A percentile compares a stretch with the other conserved stretches of the same genome.
These are phyloP conservation scores for Stellera chamaejasme DNA, from an alignment of 345 rosid species.

Conservation along the genomic window DNA sequence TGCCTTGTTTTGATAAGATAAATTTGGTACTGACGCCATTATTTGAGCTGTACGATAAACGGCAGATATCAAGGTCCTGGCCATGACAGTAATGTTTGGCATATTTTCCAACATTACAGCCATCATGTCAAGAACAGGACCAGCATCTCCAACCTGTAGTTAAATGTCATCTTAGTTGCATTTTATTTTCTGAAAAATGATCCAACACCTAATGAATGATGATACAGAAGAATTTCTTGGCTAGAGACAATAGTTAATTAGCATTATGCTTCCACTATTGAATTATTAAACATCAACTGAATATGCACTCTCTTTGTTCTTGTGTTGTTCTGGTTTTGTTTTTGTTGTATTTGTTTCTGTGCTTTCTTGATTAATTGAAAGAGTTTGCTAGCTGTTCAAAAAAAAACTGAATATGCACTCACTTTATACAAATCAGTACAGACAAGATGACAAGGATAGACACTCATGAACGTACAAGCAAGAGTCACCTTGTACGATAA, in stretches of 20 bases:
- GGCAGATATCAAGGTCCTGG: slow-evolving; percentile 50
- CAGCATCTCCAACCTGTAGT: slow-evolving; percentile 72
- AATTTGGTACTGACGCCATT: slow-evolving; percentile 53
- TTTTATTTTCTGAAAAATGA: slow-evolving; percentile 1
- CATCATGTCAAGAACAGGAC: slow-evolving; percentile 74
- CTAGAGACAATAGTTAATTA: background rate
- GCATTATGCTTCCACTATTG: background rate
- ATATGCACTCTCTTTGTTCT: too few species aligned
- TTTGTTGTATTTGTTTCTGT: too few species aligned
- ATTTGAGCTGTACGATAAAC: slow-evolving; percentile 67
- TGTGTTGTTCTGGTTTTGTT: too few species aligned
- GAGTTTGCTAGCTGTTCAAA: too few species aligned
- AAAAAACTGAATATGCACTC: too few species aligned
- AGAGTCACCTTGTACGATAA: slow-evolving; percentile 48
- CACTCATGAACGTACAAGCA: background rate
- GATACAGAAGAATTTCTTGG: background rate
- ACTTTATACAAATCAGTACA: background rate
- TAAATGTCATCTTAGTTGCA: slow-evolving; percentile 15
- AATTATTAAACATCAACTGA: background rate
- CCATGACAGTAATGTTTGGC: slow-evolving; percentile 56
- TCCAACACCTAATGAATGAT: background rate
- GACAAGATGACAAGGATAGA: background rate
- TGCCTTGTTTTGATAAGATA: slow-evolving; percentile 65
- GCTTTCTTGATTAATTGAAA: too few species aligned
- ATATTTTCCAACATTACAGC: slow-evolving; percentile 79